Conservation (phyloP, 495 filamentous ascomycete species). For the Hyaloscypha variabilis region DNA sequence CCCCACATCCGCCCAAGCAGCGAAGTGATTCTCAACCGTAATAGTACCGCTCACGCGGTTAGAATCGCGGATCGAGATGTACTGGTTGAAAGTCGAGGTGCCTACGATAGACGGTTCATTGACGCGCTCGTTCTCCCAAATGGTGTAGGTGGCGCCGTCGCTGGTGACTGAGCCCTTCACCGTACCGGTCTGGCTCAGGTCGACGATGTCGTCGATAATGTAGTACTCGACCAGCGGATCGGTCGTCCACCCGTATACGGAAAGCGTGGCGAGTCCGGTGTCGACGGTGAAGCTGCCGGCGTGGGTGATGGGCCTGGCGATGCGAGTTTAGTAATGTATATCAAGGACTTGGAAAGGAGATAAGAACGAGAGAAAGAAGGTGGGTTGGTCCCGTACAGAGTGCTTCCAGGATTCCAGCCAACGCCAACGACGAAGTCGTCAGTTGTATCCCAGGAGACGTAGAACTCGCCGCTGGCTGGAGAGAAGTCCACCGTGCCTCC, state of each 20-base stretch:
- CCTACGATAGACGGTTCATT: conserved; percentile 41
- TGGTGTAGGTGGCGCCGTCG: conserved; percentile 66
- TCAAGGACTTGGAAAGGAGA: background rate
- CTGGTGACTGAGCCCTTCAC: conserved; percentile 56
- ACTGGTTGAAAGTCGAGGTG: conserved; percentile 15
- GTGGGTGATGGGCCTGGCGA: conserved; percentile 7
- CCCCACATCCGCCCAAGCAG: conserved; percentile 8
- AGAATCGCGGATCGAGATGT: conserved; percentile 12
- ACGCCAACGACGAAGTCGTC: conserved; percentile 3
- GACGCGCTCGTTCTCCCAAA: conserved; percentile 58
- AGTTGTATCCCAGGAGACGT: background rate
- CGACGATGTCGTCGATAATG: background rate
- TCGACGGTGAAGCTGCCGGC: background rate
- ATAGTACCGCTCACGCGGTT: conserved; percentile 16
- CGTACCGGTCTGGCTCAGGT: background rate
- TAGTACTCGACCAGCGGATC: conserved; percentile 17
- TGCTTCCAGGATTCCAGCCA: background rate
- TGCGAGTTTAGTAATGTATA: background rate
- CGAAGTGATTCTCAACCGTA: conserved; percentile 19
- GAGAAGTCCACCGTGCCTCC: background rate
- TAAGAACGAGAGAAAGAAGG: background rate
- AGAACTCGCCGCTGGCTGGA: background rate
- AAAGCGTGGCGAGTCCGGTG: background rate
- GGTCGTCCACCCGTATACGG: conserved; percentile 18
- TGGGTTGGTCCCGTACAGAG: background rate